Evolutionary conservation across 805 yeast species (phyloP).

Genomic region (Scheffersomyces ergatensis): DNA sequence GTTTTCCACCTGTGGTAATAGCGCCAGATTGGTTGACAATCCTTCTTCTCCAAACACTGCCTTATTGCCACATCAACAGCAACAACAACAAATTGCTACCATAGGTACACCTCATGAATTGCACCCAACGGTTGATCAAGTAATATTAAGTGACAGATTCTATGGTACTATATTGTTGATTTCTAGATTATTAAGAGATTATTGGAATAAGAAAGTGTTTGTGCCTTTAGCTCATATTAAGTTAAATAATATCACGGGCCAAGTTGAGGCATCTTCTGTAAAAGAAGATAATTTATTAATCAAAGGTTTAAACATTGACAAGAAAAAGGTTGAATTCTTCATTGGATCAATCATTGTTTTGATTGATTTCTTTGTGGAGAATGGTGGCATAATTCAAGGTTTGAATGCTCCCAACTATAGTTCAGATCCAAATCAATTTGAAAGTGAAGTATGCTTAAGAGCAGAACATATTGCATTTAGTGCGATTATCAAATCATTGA

Average conservation of each 20-base stretch:
- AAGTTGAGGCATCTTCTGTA: constrained; percentile 33
- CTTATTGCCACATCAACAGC: constrained; percentile 9
- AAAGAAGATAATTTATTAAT: constrained; percentile 45
- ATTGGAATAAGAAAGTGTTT: constrained; percentile 78
- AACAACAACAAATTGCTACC: constrained; percentile 12
- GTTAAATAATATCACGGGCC: constrained; percentile 30
- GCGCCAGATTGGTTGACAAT: constrained; percentile 39
- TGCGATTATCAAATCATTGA: constrained; percentile 70
- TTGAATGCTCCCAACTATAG: constrained; percentile 56
- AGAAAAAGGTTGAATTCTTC: constrained; percentile 60
- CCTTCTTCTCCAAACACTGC: not conserved
- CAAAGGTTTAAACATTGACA: constrained; percentile 44
- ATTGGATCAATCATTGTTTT: constrained; percentile 69
- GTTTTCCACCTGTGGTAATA: constrained; percentile 54
- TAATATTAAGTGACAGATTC: constrained; percentile 87
- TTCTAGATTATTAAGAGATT: constrained; percentile 72
- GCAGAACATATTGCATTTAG: constrained; percentile 90
- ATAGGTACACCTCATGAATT: constrained; percentile 15
- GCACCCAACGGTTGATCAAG: constrained; percentile 59
- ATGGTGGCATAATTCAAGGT: constrained; percentile 61
- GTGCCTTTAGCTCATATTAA: constrained; percentile 41
- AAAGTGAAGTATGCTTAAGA: constrained; percentile 70
- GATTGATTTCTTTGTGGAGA: constrained; percentile 66
- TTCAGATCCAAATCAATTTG: constrained; percentile 46
- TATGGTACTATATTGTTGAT: constrained; percentile 81